Percentiles rank a stretch among this genome's conserved stretches.
Conservation (phyloP, 2,329 filamentous ascomycete genomes). For the Trichoderma atrobrunneum region DNA sequence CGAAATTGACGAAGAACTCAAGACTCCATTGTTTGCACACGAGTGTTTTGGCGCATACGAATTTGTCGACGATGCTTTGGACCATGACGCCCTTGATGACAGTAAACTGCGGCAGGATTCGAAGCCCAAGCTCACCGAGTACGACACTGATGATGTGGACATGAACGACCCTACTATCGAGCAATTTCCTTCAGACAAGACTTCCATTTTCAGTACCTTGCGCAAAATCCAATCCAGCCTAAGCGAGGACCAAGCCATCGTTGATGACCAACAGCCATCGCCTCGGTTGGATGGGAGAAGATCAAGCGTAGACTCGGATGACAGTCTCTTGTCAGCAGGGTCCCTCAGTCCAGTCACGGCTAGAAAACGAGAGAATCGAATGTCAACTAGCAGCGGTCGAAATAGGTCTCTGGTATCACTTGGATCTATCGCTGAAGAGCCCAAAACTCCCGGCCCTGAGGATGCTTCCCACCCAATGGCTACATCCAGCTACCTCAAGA, state of each 20-base stretch:
- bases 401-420: constrained; percentile 42
- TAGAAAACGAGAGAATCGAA: constrained; percentile 33
- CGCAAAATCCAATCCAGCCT: constrained; percentile 46
- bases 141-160: constrained; percentile 30
- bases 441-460: constrained; percentile 26
- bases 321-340: constrained; percentile 35
- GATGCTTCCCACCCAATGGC: constrained; percentile 1
- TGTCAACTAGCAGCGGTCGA: constrained; percentile 35
- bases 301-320: constrained; percentile 39
- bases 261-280: constrained; percentile 37
- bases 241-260: constrained; percentile 38
- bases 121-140: constrained; percentile 22
- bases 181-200: constrained; percentile 45
- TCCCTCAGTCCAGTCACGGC: constrained; percentile 34
- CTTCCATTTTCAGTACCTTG: constrained; percentile 45
- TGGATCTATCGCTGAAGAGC: constrained; percentile 46
- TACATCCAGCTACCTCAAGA: constrained; percentile 12
- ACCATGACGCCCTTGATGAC: constrained; percentile 28
- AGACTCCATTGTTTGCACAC: constrained; percentile 46
- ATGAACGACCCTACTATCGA: constrained; percentile 49
- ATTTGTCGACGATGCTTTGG: constrained; percentile 33
- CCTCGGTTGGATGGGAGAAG: constrained; percentile 29
- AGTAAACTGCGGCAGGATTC: constrained; percentile 8
- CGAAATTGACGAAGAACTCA: constrained; percentile 26
- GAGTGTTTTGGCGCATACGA: constrained; percentile 45